phyloP scores from a whole-genome alignment of 768 basidiomycete genomes.

The Tylopilus vinaceipallidus region DNA sequence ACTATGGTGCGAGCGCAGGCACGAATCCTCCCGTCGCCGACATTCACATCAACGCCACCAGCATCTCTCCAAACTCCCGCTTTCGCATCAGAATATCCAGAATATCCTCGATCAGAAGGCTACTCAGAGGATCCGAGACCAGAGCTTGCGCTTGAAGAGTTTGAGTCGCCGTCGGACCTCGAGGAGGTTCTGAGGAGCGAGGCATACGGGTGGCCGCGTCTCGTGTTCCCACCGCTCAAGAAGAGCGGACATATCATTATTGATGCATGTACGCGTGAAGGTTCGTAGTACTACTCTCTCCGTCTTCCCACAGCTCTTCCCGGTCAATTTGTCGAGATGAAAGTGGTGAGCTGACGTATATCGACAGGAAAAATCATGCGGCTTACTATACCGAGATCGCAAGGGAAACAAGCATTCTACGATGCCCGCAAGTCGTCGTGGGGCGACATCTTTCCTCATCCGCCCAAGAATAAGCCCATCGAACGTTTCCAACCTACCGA shows the following conservation, averaged over 20 bases:
- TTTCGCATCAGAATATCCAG: conserved; percentile 13
- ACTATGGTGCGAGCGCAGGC: conserved; percentile 10
- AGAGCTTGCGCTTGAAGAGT: conserved; percentile 4
- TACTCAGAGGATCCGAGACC: not conserved
- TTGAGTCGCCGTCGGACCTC: conserved; percentile 36
- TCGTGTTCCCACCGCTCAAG: conserved; percentile 91
- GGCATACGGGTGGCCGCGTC: conserved; percentile 85
- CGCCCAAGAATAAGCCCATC: conserved; percentile 73
- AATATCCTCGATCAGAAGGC: not conserved
- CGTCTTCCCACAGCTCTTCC: conserved; percentile 9
- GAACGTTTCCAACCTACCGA: conserved; percentile 48
- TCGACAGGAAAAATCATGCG: conserved; percentile 83
- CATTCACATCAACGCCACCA: conserved; percentile 16
- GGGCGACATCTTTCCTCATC: conserved; percentile 96
- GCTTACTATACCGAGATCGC: conserved; percentile 86
- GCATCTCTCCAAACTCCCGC: conserved; percentile 6
- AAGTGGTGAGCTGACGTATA: not conserved
- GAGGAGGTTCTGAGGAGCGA: conserved; percentile 62
- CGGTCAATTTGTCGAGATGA: conserved; percentile 7
- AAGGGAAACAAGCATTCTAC: conserved; percentile 93
- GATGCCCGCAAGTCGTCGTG: conserved; percentile 91
- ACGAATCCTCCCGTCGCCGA: conserved; percentile 4
- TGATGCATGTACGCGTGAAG: conserved; percentile 83
- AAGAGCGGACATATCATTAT: conserved; percentile 88
- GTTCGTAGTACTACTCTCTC: conserved; percentile 42